Evolutionary conservation across 164 flowering plant genomes (phyloP), one percentile per base, ranked within the genome.

Genomic region (Vitis rupestris): DNA sequence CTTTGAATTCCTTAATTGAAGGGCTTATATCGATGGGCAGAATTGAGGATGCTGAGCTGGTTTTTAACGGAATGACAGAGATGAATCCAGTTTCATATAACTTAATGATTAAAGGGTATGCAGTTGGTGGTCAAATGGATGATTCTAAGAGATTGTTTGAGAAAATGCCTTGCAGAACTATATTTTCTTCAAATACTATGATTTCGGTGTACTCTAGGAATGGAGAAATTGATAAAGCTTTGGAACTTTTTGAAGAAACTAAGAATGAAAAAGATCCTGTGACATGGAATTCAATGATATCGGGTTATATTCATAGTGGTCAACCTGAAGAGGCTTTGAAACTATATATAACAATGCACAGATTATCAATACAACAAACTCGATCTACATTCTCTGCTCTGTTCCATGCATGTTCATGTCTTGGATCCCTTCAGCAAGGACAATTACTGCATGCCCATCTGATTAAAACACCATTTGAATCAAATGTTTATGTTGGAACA

Each of bases 221-320:
- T 61, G 83, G 85, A 48, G 83, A 86, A 62, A 57, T 89, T 49
- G 79, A 72, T 10, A 80, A 82, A 58, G 92, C 92, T 68, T 30
- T 83, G 72, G 69, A 78, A 56, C 81, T 89, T 59, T 91, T 91
- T 67, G 85, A 86, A 57, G 81, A 68, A 68, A 82, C 66, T 9
- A 87, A 84, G 64, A 72, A 61, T 29, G 76, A 82, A 65, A 74
- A 83, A 61, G 75, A 82, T 69, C 67, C 89, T 23, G 85, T 87
- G 53, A 86, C 90, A n/a, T 91, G 94, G 97, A 91, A 88, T 71
- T 82, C 91, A 8, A 88, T 89, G 88, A 84, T 91, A 12, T 85
- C 97, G 3, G 85, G 91, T 58, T 87, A 66, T 72, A 76, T 82
- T 73, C 82, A 82, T 55, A 84, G 80, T 61, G 68, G 78, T 70